phyloP scores from a whole-genome alignment of 352 stramenopile species.

The Phytopythium sindhum region DNA sequence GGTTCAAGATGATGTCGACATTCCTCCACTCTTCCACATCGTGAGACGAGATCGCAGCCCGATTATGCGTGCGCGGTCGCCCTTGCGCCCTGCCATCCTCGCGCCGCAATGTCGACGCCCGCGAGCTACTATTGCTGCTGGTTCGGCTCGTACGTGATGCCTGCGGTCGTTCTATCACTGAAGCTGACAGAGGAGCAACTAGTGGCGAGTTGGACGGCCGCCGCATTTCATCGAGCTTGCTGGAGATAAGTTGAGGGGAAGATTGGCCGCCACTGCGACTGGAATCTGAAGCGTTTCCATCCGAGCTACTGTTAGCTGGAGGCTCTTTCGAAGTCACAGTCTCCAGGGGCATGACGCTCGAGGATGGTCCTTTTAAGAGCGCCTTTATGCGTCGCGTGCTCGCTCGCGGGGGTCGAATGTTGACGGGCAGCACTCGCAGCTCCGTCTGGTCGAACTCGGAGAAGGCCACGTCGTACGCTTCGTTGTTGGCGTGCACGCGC shows the following conservation, averaged over 20 bases:
- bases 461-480: slow-evolving; percentile 13
- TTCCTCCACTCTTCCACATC: slow-evolving; percentile 62
- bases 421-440: not conserved
- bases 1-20: slow-evolving; percentile 48
- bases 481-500: not conserved
- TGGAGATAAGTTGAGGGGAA: not conserved
- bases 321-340: not conserved
- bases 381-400: not conserved
- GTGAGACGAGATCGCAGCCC: slow-evolving; percentile 21
- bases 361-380: not conserved
- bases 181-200: not conserved
- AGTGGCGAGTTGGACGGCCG: not conserved
- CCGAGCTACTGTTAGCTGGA: not conserved
- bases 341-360: not conserved
- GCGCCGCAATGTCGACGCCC: not conserved
- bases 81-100: not conserved
- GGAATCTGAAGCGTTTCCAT: not conserved
- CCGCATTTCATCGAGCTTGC: not conserved
- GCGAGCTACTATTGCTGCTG: not conserved
- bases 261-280: not conserved
- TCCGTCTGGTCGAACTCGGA: slow-evolving; percentile 15
- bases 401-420: not conserved
- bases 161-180: not conserved
- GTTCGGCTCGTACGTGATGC: not conserved
- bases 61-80: not conserved